Base-by-base conservation (phyloP, 1,284 basidiomycete species). In the Malassezia vespertilionis region DNA sequence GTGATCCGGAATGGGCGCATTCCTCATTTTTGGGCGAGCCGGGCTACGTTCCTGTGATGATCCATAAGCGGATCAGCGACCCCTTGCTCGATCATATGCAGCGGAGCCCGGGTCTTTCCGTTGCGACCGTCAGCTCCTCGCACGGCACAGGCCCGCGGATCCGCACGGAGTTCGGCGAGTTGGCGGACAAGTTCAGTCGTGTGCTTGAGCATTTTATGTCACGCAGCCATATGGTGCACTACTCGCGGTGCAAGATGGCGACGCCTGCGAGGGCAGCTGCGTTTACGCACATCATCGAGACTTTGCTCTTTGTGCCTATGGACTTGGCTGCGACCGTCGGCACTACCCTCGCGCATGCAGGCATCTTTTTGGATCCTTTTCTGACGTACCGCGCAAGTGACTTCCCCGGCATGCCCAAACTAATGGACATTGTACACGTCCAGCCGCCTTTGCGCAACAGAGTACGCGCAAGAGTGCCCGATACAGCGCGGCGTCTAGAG, bases 31-130 rank as follows among this genome's bases (percentile, higher is more conserved):
- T 57, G 60, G 41, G 53, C 7, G 51, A 68, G 32, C 48, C 44
- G 4, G 63, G 60, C 5, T 65, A 59, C 40, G 36, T 63, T 14
- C 66, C 66, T 0, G 52, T 69, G 10, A 40, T 47, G 33, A 40
- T 65, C 47, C 12, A 33, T 12, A 22, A 28, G 38, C 45, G 45
- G 10, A 24, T 27, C 21, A n/a, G n/a, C n/a, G n/a, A n/a, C n/a
- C n/a, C n/a, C n/a, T n/a, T n/a, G n/a, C n/a, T n/a, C n/a, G n/a
- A n/a, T n/a, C n/a, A n/a, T n/a, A n/a, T n/a, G n/a, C n/a, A n/a
- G n/a, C n/a, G n/a, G n/a, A n/a, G n/a, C n/a, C n/a, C n/a, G n/a
- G 48, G 44, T 11, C 28, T 51, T n/a, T 15, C 24, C 9, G 46
- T 50, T 5, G 33, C 34, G 14, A 50, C 43, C 12, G 40, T 45